These are phyloP conservation scores for Myriosclerotinia scirpicola DNA, from an alignment of 2,329 filamentous ascomycete genomes.

Conservation along the genomic window DNA sequence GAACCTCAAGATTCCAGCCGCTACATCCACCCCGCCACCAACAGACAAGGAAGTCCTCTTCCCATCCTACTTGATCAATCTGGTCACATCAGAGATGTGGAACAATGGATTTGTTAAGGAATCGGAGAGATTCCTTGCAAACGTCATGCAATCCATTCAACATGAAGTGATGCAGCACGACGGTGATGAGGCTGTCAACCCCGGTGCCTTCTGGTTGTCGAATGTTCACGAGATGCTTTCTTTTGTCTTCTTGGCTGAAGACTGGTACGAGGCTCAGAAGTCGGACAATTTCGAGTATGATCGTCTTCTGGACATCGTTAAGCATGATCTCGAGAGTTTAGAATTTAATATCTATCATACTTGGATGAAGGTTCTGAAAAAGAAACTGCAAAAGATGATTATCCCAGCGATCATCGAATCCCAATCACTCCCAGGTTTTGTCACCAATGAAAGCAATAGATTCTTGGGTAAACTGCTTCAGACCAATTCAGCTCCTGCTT, in stretches of 20 bases:
- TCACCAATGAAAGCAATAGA: conserved; percentile 96
- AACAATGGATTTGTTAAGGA: conserved; percentile 99
- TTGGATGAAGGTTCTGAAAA: conserved; percentile 99
- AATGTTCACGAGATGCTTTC: conserved; percentile 99
- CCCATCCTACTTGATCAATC: conserved; percentile 97
- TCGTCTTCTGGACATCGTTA: conserved; percentile 94
- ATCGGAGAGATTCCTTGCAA: conserved; percentile 96
- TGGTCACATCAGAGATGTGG: conserved; percentile 99
- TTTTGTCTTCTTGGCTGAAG: conserved; percentile 97
- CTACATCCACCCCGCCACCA: conserved; percentile 80
- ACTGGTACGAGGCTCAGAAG: conserved; percentile 99
- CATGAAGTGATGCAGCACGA: conserved; percentile 99
- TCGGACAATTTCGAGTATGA: conserved; percentile 99
- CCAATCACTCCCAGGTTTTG: conserved; percentile 95
- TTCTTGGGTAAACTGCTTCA: conserved; percentile 97
- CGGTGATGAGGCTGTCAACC: conserved; percentile 94
- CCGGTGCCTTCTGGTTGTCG: conserved; percentile 96
- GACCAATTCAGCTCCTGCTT: conserved; percentile 87
- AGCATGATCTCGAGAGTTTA: conserved; percentile 95
- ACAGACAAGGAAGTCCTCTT: conserved; percentile 99
- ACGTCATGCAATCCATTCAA: conserved; percentile 99
- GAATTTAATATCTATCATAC: conserved; percentile 99
- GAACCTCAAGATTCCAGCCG: conserved; percentile 93
- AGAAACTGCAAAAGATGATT: conserved; percentile 99
- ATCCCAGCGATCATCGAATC: conserved; percentile 99